phyloP scores from a whole-genome alignment of 2,329 filamentous ascomycete genomes.

The Aureobasidium sp. region DNA sequence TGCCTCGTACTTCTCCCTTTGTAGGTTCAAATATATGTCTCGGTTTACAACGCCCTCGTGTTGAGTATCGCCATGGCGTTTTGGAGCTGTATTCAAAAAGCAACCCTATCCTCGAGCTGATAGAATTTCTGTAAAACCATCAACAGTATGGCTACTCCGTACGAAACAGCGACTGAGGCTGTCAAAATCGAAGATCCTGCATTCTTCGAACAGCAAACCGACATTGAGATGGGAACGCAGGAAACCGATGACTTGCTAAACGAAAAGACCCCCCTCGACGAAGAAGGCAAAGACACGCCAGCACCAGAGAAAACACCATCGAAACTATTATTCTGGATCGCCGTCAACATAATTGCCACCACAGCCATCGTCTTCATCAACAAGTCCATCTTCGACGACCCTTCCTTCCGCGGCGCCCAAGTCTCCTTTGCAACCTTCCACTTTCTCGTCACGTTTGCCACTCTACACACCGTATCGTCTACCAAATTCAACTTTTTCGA shows the following conservation, averaged over 20 bases:
- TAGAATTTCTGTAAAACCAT: background rate
- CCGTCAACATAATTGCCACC: slow-evolving; percentile 17
- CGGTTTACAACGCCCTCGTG: background rate
- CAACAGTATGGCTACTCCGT: background rate
- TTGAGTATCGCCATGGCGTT: background rate
- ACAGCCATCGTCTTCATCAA: slow-evolving; percentile 18
- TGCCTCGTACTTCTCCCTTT: background rate
- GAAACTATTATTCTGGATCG: slow-evolving; percentile 16
- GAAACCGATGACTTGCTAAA: background rate
- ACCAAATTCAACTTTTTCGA: slow-evolving; percentile 53
- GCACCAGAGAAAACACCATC: background rate
- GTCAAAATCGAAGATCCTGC: background rate
- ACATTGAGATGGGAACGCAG: background rate
- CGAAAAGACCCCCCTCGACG: background rate
- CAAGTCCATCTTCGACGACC: slow-evolving; percentile 18
- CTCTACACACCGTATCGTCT: slow-evolving; percentile 55
- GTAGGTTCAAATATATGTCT: background rate
- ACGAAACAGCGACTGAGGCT: background rate
- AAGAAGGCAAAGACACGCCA: background rate
- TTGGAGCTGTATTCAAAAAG: background rate
- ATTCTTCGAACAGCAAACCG: background rate
- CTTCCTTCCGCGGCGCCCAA: slow-evolving; percentile 16
- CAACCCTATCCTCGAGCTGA: background rate
- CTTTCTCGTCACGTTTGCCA: slow-evolving; percentile 59
- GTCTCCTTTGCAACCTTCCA: slow-evolving; percentile 61